These are phyloP conservation scores for Telfairia occidentalis DNA, from an alignment of 331 rosid species.

Conservation along the genomic window DNA sequence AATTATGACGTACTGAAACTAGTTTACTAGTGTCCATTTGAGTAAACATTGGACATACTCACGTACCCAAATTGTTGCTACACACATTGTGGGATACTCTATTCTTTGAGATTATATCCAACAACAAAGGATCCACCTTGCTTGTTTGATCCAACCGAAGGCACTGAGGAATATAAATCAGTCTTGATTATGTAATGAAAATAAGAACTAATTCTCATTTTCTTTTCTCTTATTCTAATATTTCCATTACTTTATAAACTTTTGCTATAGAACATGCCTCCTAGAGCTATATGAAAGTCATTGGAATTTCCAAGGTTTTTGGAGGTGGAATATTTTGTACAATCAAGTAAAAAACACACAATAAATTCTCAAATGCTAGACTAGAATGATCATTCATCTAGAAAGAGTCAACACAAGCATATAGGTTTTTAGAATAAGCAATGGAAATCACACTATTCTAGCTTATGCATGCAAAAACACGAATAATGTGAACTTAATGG, in stretches of 20 bases:
- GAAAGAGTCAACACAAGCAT: constrained; percentile 7
- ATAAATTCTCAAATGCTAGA: constrained; percentile 12
- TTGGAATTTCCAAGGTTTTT: constrained; percentile 50
- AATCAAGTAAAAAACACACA: constrained; percentile 30
- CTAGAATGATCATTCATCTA: constrained; percentile 3
- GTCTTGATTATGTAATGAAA: constrained; percentile 1
- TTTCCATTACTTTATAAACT: constrained; percentile 67
- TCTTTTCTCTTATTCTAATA: background rate
- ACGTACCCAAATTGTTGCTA: constrained; percentile 71
- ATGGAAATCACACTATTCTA: background rate
- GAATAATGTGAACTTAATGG: background rate
- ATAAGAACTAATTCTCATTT: constrained; percentile 2
- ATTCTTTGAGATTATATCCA: constrained; percentile 47
- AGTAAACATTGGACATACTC: background rate
- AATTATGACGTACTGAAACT: background rate
- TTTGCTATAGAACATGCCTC: constrained; percentile 80
- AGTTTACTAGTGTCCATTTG: background rate
- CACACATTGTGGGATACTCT: constrained; percentile 83
- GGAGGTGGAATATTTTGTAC: constrained; percentile 64
- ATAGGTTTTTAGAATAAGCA: background rate
- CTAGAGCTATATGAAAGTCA: constrained; percentile 81
- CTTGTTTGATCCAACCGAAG: constrained; percentile 52
- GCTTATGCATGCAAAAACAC: background rate
- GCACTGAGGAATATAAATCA: constrained; percentile 32
- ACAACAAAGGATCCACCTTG: too few relatives aligned